A percentile compares a stretch with the other conserved stretches of the same genome.
These are phyloP conservation scores for Sporothrix brunneoviolacea DNA, from an alignment of 2,329 filamentous ascomycete species.

Conservation along the genomic window DNA sequence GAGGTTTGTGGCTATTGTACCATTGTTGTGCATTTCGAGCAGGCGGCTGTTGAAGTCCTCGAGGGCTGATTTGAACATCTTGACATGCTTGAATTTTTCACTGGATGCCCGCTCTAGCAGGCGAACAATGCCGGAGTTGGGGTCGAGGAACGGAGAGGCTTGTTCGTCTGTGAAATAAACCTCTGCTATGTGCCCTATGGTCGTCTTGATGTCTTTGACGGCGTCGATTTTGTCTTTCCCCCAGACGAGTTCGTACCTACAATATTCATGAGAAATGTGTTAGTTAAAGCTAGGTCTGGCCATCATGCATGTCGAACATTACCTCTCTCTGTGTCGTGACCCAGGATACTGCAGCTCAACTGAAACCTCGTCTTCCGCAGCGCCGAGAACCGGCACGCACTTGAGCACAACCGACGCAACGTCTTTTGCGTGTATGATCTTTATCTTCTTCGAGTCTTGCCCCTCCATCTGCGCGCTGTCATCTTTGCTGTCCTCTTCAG, in stretches of 20 bases:
- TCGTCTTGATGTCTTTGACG: conserved; percentile 63
- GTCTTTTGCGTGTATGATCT: conserved; percentile 53
- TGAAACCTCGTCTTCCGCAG: conserved; percentile 45
- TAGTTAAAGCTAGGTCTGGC: no score
- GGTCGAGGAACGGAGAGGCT: conserved; percentile 61
- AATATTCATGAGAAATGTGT: background rate
- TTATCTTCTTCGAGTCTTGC: conserved; percentile 35
- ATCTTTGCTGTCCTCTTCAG: conserved; percentile 15
- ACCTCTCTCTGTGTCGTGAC: conserved; percentile 28
- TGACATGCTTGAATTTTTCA: conserved; percentile 55
- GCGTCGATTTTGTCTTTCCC: conserved; percentile 75
- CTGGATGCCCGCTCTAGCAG: conserved; percentile 68
- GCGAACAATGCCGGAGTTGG: conserved; percentile 66
- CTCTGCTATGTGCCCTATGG: conserved; percentile 62
- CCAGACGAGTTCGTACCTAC: conserved; percentile 64
- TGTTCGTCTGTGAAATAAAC: conserved; percentile 72
- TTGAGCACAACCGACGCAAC: conserved; percentile 46
- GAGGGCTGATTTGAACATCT: conserved; percentile 67
- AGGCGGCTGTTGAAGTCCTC: conserved; percentile 71
- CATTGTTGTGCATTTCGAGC: conserved; percentile 57
- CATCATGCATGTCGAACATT: conserved; percentile 11
- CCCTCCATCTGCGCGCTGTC: background rate
- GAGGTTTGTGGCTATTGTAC: conserved; percentile 66
- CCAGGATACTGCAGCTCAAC: conserved; percentile 83
- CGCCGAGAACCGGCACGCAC: conserved; percentile 44